phyloP scores from a whole-genome alignment of 306 rosid species.

The Quercus gilva region DNA sequence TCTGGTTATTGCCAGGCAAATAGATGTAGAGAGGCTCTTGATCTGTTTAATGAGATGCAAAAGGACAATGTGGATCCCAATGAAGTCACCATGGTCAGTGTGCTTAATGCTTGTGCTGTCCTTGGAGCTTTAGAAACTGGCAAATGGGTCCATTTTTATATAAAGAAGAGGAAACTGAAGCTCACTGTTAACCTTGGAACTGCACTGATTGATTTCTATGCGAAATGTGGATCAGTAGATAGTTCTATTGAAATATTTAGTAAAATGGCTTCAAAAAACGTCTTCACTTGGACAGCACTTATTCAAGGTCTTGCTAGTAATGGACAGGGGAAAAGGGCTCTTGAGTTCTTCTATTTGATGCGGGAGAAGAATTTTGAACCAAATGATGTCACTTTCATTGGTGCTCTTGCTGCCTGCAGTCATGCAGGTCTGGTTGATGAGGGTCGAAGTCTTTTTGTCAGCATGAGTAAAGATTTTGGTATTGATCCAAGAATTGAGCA shows the following conservation, averaged over 20 bases:
- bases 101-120: conserved; percentile 51
- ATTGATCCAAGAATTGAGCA: conserved; percentile 60
- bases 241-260: conserved; percentile 48
- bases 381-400: conserved; percentile 58
- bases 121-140: conserved; percentile 66
- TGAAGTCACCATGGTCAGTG: conserved; percentile 71
- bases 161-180: conserved; percentile 52
- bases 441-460: conserved; percentile 44
- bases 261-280: conserved; percentile 40
- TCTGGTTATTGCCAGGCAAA: conserved; percentile 60
- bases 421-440: conserved; percentile 56
- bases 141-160: conserved; percentile 61
- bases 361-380: conserved; percentile 39
- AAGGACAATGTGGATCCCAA: conserved; percentile 48
- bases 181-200: conserved; percentile 64
- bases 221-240: conserved; percentile 55
- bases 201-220: conserved; percentile 57
- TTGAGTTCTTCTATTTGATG: conserved; percentile 47
- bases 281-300: conserved; percentile 56
- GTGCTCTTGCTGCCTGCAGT: conserved; percentile 52
- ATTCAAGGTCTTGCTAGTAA: conserved; percentile 66
- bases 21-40: conserved; percentile 54
- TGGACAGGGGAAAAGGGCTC: conserved; percentile 53
- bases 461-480: conserved; percentile 44
- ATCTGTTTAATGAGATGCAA: conserved; percentile 57